Base-by-base conservation (phyloP, 768 basidiomycete genomes). In the Fomitopsis serialis region DNA sequence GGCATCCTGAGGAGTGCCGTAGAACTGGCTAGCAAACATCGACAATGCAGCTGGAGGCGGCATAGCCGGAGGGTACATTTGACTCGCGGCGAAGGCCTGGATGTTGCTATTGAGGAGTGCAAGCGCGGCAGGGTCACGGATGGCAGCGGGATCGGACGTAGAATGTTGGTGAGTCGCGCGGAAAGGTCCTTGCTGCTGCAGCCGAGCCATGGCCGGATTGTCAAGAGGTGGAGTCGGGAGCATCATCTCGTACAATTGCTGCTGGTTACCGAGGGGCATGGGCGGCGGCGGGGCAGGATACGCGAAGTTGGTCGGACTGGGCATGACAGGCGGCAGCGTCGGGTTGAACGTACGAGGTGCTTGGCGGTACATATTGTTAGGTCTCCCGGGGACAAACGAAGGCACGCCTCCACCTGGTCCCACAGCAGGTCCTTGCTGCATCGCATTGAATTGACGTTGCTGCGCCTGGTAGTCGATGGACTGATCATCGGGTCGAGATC, bases 231-330 rank as follows among this genome's bases (percentile, higher is more conserved):
- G 69, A 24, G 72, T 77, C 40, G 80, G 79, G 45, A 82, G 70
- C 79, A 90, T 87, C 84, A 89, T 87, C 62, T 89, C 87, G 61
- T 89, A 90, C 50, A 89, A 62, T 61, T 89, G 87, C 60, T 89
- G 88, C 25, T 87, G 78, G 25, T 51, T 54, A 62, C 79, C 87
- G 50, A 89, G 71, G 11, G 87, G 84, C 52, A 89, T 76, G 57
- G 87, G 77, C 61, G 86, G 83, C 36, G 74, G 72, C 40, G 86
- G 53, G 71, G 60, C 61, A 19, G 68, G 61, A 54, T 71, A 72
- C 32, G 58, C 60, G 57, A 85, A 72, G 50, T 74, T 70, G 12
- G 78, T 74, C 13, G 81, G 78, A 51, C 73, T 82, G 10, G 80
- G 76, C 45, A 81, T 62, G 49, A 81, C 61, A 12, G 59, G 52